Evolutionary conservation across 2,329 filamentous ascomycete genomes (phyloP).

Genomic region (Fusarium torreyae): DNA sequence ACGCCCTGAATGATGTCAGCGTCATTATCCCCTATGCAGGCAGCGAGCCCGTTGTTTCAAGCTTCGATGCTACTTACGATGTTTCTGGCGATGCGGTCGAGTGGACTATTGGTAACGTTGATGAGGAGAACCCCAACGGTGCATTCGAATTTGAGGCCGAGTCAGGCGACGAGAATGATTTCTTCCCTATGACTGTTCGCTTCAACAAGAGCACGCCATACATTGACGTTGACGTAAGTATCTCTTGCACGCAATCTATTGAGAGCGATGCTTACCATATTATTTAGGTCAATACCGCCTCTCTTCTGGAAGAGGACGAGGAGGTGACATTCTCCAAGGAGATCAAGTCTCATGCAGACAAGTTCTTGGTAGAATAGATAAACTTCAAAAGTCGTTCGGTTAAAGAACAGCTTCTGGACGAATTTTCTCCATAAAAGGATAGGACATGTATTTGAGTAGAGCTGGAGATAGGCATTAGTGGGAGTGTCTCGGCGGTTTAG

Average conservation of each 20-base stretch:
- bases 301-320: conserved; percentile 81
- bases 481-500: conserved; percentile 48
- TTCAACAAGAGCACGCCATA: conserved; percentile 91
- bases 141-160: conserved; percentile 96
- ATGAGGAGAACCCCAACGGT: conserved; percentile 85
- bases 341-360: conserved; percentile 81
- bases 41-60: conserved; percentile 89
- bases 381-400: conserved; percentile 39
- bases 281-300: conserved; percentile 74
- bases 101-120: conserved; percentile 91
- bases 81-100: conserved; percentile 93
- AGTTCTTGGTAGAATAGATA: conserved; percentile 80
- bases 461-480: conserved; percentile 41
- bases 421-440: conserved; percentile 45
- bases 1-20: conserved; percentile 84
- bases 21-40: conserved; percentile 90
- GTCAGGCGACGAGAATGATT: conserved; percentile 89
- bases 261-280: conserved; percentile 23
- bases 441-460: conserved; percentile 42
- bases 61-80: conserved; percentile 94
- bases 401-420: conserved; percentile 37
- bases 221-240: conserved; percentile 92
- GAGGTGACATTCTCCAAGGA: conserved; percentile 88
- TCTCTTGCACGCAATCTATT: too few species aligned
- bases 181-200: conserved; percentile 96